Percentiles rank a stretch among this genome's conserved stretches.
These are phyloP conservation scores for Ensete ventricosum DNA, from an alignment of 176 grass and related monocot genomes.

Conservation along the genomic window DNA sequence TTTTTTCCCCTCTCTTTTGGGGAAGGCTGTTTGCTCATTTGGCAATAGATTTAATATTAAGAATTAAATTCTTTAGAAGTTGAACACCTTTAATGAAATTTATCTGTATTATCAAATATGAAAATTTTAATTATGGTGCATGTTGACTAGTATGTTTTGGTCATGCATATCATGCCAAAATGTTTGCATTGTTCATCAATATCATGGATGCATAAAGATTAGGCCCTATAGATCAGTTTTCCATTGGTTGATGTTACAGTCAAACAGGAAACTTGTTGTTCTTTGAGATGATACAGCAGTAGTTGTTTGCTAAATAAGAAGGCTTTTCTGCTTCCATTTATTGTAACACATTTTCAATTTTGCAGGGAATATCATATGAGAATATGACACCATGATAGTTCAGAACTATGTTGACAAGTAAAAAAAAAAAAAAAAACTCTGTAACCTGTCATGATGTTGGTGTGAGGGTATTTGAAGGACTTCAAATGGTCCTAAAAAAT, in stretches of 20 bases:
- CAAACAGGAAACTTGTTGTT: background rate
- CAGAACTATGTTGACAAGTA: constrained; percentile 73
- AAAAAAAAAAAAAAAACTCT: constrained; percentile 82
- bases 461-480: constrained; percentile 87
- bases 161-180: too few species aligned
- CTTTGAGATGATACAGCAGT: background rate
- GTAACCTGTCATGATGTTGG: constrained; percentile 95
- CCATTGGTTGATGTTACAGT: background rate
- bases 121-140: too few species aligned
- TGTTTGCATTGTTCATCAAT: too few species aligned
- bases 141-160: too few species aligned
- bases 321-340: background rate
- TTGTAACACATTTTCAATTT: constrained; percentile 21
- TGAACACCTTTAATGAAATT: too few species aligned
- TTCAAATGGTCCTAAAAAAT: constrained; percentile 62
- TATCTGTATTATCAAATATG: too few species aligned
- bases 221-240: background rate
- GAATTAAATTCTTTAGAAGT: too few species aligned
- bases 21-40: too few species aligned
- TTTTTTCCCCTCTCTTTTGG: too few species aligned
- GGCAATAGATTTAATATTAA: too few species aligned
- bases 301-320: background rate
- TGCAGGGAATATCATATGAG: constrained; percentile 85
- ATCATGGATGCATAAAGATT: background rate
- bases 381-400: constrained; percentile 93